A percentile compares a stretch with the other conserved stretches of the same genome.
phyloP scores from a whole-genome alignment of 345 rosid species.

The Lumnitzera littorea region DNA sequence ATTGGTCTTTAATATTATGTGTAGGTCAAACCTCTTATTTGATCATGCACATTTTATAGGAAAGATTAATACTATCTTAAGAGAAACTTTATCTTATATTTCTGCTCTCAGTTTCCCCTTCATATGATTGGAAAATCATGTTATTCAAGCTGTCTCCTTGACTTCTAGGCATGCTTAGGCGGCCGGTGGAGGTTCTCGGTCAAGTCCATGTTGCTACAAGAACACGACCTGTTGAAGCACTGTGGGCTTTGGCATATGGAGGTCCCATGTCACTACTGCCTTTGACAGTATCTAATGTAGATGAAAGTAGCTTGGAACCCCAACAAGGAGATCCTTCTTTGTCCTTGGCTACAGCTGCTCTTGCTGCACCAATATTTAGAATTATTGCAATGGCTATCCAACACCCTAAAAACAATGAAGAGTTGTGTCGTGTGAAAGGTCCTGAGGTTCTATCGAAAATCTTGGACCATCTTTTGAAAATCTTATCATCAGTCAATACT shows the following conservation, averaged over 20 bases:
- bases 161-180: conserved; percentile 55
- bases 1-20: too few relatives aligned
- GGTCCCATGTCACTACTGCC: conserved; percentile 98
- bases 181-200: conserved; percentile 99
- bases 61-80: too few relatives aligned
- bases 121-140: neutral
- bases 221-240: conserved; percentile 79
- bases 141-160: too few relatives aligned
- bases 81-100: conserved; percentile 5
- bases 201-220: conserved; percentile 93
- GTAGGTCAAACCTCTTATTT: too few relatives aligned
- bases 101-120: conserved; percentile 8
- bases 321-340: conserved; percentile 48
- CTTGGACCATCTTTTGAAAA: conserved; percentile 73
- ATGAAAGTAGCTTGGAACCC: conserved; percentile 68
- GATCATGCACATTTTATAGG: too few relatives aligned
- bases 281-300: conserved; percentile 62
- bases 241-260: conserved; percentile 96
- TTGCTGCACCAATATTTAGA: conserved; percentile 90
- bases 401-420: conserved; percentile 89
- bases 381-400: conserved; percentile 75
- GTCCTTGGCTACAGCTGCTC: conserved; percentile 55
- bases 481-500: conserved; percentile 57
- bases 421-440: conserved; percentile 66
- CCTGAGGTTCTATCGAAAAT: conserved; percentile 89